Conservation (phyloP, 1,139 yeast species). For the Candida dubliniensis region DNA sequence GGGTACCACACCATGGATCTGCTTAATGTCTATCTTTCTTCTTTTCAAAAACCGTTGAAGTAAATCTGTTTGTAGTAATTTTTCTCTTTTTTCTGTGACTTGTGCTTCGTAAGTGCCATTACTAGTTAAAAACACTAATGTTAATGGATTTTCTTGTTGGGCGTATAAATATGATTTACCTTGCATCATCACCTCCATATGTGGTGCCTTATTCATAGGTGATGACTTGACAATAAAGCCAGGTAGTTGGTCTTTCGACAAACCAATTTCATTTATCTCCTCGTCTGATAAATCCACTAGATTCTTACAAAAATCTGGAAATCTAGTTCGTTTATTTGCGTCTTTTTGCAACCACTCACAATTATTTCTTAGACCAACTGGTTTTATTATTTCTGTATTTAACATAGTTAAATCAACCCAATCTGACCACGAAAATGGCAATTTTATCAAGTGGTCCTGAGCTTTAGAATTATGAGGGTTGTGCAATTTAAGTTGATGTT, state of each 20-base stretch:
- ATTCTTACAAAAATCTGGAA: constrained; percentile 20
- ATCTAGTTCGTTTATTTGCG: constrained; percentile 26
- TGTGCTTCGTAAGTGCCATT: constrained; percentile 33
- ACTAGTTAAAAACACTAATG: constrained; percentile 24
- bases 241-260: constrained; percentile 26
- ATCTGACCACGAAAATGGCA: constrained; percentile 41
- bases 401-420: constrained; percentile 32
- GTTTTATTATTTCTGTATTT: constrained; percentile 41
- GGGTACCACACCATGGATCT: constrained; percentile 14
- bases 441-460: constrained; percentile 19
- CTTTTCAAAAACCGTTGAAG: constrained; percentile 25
- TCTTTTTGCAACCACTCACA: constrained; percentile 30
- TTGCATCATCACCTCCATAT: constrained; percentile 32
- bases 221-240: constrained; percentile 44
- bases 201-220: constrained; percentile 32
- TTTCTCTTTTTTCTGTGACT: constrained; percentile 14
- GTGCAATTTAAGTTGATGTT: constrained; percentile 15
- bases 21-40: constrained; percentile 19
- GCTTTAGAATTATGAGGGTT: constrained; percentile 20
- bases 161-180: constrained; percentile 49
- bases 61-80: constrained; percentile 28
- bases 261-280: constrained; percentile 13
- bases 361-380: constrained; percentile 34
- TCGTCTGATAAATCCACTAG: constrained; percentile 16
- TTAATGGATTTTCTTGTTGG: constrained; percentile 35